Base-by-base conservation (phyloP, 495 filamentous ascomycete genomes). In the Oleoguttula mirabilis region DNA sequence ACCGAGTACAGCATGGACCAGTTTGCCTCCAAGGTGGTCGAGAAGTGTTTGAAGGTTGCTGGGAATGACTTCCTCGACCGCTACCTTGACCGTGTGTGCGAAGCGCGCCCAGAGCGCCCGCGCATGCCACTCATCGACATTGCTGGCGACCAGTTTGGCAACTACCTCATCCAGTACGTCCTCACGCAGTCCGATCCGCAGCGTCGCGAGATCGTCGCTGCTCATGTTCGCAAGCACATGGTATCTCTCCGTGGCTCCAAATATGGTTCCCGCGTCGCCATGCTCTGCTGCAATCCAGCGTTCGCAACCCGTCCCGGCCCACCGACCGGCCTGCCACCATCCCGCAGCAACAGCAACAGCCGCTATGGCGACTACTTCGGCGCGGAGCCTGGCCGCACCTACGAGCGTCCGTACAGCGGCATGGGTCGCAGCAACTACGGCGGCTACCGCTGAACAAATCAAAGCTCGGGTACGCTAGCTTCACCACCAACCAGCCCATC, bases 1-100 rank as follows among this genome's bases (percentile, higher is more conserved):
- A 80, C 84, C 20, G 87, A 95, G 60, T 98, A 96, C 63, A 95
- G 88, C 65, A 94, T 93, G 80, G 90, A 98, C 56, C 90, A 98
- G 61, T 98, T 94, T 61, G 92, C 92, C 16, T 98, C 90, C 25
- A 98, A 98, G 60, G 90, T 98, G 14, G 87, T 98, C 39, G 90
- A 98, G 67, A 98, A 98, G 63, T 98, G 90, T 49, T 73, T 98
- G 48, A 98, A 98, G 70, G 93, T 96, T 61, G 85, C 88, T 30
- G 85, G 86, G 17, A 64, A 74, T 19, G 87, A 96, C 30, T 98
- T 98, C 56, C 69, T 98, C 27, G 72, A 86, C 41, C 86, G 84
- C 48, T 98, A 95, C 56, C 83, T 98, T 28, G 79, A 88, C 55
- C 78, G 87, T 45, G 84, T 96, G 41, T 96, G 86, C 60, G 88